phyloP scores from a whole-genome alignment of 768 basidiomycete genomes.

The Tephrocybe sp. region DNA sequence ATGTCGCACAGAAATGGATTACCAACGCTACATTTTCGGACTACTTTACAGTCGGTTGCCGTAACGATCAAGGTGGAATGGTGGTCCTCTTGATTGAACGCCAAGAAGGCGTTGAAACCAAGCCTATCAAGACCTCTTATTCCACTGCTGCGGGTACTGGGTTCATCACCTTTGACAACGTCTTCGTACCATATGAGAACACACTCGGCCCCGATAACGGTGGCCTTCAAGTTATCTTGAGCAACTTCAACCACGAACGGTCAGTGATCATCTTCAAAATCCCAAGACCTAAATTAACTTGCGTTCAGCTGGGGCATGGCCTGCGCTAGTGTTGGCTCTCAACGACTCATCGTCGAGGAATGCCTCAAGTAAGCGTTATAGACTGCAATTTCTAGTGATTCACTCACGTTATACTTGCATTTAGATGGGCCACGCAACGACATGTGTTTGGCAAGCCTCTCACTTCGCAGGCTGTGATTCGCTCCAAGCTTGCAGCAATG shows the following conservation, averaged over 20 bases:
- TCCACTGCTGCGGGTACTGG: constrained; percentile 63
- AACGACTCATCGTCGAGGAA: constrained; percentile 68
- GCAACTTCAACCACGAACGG: constrained; percentile 92
- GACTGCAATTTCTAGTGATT: not conserved
- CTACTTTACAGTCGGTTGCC: constrained; percentile 64
- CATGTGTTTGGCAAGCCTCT: constrained; percentile 89
- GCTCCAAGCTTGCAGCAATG: constrained; percentile 85
- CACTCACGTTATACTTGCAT: not conserved
- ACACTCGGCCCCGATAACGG: constrained; percentile 52
- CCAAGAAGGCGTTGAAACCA: constrained; percentile 63
- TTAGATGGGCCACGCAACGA: constrained; percentile 80
- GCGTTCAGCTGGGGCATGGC: constrained; percentile 14
- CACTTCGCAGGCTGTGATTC: constrained; percentile 78
- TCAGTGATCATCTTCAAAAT: constrained; percentile 51
- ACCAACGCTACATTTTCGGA: constrained; percentile 75
- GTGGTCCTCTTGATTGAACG: constrained; percentile 29
- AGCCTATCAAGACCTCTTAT: constrained; percentile 51
- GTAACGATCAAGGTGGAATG: constrained; percentile 41
- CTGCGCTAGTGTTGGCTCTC: constrained; percentile 21
- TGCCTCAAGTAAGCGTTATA: constrained; percentile 60
- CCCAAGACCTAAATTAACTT: not conserved
- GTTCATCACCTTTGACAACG: constrained; percentile 46
- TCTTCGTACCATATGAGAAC: constrained; percentile 47
- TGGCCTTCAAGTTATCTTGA: constrained; percentile 41
- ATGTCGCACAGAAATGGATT: constrained; percentile 59